These are phyloP conservation scores for Colletotrichum aenigma DNA, from an alignment of 2,329 filamentous ascomycete genomes.

Conservation along the genomic window DNA sequence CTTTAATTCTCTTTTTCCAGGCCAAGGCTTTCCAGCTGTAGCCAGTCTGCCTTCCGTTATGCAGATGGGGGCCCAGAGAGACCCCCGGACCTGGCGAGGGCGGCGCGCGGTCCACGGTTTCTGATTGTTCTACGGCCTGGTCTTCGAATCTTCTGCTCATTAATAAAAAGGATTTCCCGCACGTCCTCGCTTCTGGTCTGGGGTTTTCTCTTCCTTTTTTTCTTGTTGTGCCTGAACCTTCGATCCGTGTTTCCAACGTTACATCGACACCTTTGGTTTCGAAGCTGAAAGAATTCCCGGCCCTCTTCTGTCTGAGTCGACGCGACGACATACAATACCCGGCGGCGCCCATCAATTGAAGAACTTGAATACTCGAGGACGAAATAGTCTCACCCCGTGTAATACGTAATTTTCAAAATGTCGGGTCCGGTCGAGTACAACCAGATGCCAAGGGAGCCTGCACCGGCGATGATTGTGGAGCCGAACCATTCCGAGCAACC, in stretches of 20 bases:
- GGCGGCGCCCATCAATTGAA: not conserved
- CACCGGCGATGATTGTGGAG: constrained; percentile 30
- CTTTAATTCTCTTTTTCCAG: not conserved
- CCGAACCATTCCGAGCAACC: constrained; percentile 36
- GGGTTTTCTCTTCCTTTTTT: not conserved
- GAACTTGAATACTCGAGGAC: not conserved
- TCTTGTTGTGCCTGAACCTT: not conserved
- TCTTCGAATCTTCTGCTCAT: not conserved
- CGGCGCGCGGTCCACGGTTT: not conserved
- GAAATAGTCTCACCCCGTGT: not conserved
- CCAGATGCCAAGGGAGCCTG: constrained; percentile 38
- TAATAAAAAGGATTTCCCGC: not conserved
- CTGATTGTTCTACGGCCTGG: not conserved
- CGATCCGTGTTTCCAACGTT: not conserved
- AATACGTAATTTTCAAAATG: constrained; percentile 6
- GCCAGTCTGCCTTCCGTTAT: constrained; percentile 5
- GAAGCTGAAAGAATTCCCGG: not conserved
- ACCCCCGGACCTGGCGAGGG: not conserved
- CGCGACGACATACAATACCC: not conserved
- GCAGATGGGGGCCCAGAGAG: not conserved
- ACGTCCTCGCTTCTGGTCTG: not conserved
- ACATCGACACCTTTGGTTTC: not conserved
- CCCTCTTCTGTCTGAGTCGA: not conserved
- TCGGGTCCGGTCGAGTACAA: constrained; percentile 8
- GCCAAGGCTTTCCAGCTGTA: not conserved